Evolutionary conservation across 768 basidiomycete species (phyloP).

Genomic region (Aureoboletus auriporus): DNA sequence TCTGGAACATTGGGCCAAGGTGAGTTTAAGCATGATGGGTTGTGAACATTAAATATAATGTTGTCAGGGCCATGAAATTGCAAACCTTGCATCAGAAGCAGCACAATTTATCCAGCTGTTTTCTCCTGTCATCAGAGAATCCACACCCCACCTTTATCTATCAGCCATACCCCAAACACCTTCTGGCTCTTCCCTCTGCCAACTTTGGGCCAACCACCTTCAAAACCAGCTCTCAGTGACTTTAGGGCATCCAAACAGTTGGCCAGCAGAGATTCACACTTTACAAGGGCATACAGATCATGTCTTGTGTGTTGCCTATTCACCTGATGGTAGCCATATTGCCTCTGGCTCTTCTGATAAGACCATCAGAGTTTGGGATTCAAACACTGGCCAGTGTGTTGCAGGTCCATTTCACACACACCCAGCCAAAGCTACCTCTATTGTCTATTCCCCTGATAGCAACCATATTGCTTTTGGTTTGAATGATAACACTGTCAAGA

Average conservation of each 20-base stretch:
- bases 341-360: constrained; percentile 29
- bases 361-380: constrained; percentile 18
- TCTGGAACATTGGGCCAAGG: constrained; percentile 17
- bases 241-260: constrained; percentile 4
- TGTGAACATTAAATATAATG: background rate
- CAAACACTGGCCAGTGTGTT: constrained; percentile 14
- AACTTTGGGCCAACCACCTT: constrained; percentile 19
- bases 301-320: constrained; percentile 17
- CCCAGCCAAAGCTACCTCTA: background rate
- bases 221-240: constrained; percentile 10
- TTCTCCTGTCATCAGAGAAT: constrained; percentile 24
- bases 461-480: constrained; percentile 13
- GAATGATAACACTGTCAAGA: constrained; percentile 7
- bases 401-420: constrained; percentile 4
- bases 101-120: constrained; percentile 30
- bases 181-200: constrained; percentile 19
- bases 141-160: constrained; percentile 36
- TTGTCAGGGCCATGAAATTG: constrained; percentile 11
- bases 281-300: constrained; percentile 13
- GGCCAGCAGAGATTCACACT: constrained; percentile 17
- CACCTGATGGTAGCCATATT: constrained; percentile 19
- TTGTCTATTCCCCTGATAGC: constrained; percentile 27
- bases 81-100: constrained; percentile 21
- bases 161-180: constrained; percentile 37
- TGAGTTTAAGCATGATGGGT: background rate